These are phyloP conservation scores for Cicer chorassanicum DNA, from an alignment of 306 rosid genomes.

Conservation along the genomic window DNA sequence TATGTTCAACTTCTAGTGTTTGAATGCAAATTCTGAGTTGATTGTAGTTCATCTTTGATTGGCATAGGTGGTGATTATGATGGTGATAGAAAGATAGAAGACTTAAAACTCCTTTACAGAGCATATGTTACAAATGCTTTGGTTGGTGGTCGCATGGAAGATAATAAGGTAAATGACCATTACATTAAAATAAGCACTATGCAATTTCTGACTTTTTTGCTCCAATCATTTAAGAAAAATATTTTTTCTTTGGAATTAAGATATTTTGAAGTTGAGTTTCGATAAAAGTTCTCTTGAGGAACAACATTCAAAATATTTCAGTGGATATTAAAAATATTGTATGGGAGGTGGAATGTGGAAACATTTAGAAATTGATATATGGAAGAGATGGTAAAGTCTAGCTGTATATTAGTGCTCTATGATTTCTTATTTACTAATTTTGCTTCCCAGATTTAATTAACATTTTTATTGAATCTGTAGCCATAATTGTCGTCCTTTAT, in stretches of 20 bases:
- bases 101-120: slow-evolving; percentile 80
- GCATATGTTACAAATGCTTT: slow-evolving; percentile 57
- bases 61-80: slow-evolving; percentile 76
- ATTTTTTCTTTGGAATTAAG: slow-evolving; percentile 17
- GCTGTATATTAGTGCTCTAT: neutral
- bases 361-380: neutral
- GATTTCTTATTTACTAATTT: slow-evolving; percentile 14
- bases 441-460: neutral
- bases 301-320: neutral
- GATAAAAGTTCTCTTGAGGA: slow-evolving; percentile 28
- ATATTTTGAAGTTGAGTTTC: slow-evolving; percentile 48
- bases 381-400: neutral
- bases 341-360: neutral
- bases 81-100: slow-evolving; percentile 73
- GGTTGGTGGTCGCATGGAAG: slow-evolving; percentile 53
- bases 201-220: slow-evolving; percentile 20
- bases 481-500: neutral
- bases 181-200: slow-evolving; percentile 8
- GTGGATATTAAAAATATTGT: slow-evolving; percentile 18
- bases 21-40: slow-evolving; percentile 11
- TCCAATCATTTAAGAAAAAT: slow-evolving; percentile 10
- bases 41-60: slow-evolving; percentile 12
- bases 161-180: slow-evolving; percentile 48
- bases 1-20: slow-evolving; percentile 1
- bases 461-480: neutral